phyloP scores from a whole-genome alignment of 345 rosid species.

The Limnanthes douglasii region DNA sequence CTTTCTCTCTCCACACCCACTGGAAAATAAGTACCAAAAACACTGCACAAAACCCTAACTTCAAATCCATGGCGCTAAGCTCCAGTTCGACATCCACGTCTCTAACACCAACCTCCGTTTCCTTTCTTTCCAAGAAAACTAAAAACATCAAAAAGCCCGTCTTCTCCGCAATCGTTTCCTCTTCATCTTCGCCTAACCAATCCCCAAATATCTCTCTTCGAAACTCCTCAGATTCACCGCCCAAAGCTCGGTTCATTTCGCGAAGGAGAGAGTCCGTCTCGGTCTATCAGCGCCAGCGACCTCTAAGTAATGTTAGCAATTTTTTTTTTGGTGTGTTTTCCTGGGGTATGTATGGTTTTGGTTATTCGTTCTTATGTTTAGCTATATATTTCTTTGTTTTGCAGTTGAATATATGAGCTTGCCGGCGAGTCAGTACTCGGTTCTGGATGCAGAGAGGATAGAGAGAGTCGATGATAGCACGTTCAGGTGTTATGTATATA shows the following conservation, averaged over 20 bases:
- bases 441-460: constrained; percentile 94
- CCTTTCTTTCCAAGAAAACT: constrained; percentile 13
- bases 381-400: background rate
- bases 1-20: no score
- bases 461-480: constrained; percentile 84
- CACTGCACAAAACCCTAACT: no score
- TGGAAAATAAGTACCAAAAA: no score
- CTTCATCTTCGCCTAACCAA: constrained; percentile 10
- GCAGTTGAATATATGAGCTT: constrained; percentile 89
- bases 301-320: constrained; percentile 49
- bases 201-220: constrained; percentile 18
- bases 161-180: constrained; percentile 6
- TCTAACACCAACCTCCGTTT: constrained; percentile 11
- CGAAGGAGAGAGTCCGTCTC: constrained; percentile 67
- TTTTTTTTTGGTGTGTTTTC: background rate
- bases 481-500: constrained; percentile 74
- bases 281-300: constrained; percentile 62
- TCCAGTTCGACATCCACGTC: constrained; percentile 7
- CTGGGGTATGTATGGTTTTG: background rate
- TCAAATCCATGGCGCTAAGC: constrained; percentile 15
- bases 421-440: constrained; percentile 97
- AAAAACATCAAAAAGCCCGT: constrained; percentile 11
- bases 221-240: constrained; percentile 28
- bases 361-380: background rate
- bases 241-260: constrained; percentile 61